Base-by-base conservation (phyloP, 202 grass and related monocot genomes). In the Musa balbisiana region DNA sequence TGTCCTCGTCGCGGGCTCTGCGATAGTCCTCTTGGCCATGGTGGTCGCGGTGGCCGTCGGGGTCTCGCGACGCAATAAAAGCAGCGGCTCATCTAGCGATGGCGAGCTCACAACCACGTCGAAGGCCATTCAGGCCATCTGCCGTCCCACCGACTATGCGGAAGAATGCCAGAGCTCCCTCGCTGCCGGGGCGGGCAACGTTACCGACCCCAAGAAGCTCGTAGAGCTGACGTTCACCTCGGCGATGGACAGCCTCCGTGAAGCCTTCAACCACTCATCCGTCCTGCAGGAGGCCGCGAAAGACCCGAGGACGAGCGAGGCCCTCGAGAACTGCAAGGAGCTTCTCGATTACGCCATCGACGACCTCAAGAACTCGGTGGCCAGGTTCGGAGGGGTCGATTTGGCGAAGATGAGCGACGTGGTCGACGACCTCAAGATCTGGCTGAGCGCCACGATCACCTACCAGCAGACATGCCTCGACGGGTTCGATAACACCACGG, bases 391-490 rank as follows among this genome's bases (percentile, higher is more conserved):
- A 26, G 81, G 84, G 3, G 83, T 97, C 76, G 80, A 93, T 60
- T 56, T 85, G 82, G 72, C 73, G 74, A 84, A 83, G 71, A 86
- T 93, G 80, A 78, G 82, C 66, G 20, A 67, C 58, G 88, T 81
- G 10, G 75, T 89, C 9, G 84, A 87, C 70, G 94, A 97, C 81
- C 88, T 97, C 86, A 77, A 72, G 74, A 84, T 89, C 64, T 97
- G 94, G 94, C 90, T 93, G 23, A 89, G 86, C 81, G 87, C 93
- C 27, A 84, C 90, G 64, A 71, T 91, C 3, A 97, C 94, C 12
- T 91, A 93, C 85, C 87, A 93, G 83, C 81, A 89, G 53, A 91
- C 94, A 17, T 97, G 93, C 86, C 62, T 97, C 13, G 94, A 93
- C 22, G 90, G 94, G n/a, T 97, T 97, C 74, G 71, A 86, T 16